Base-by-base conservation (phyloP, 2,329 filamentous ascomycete genomes). In the Apiospora aurea region DNA sequence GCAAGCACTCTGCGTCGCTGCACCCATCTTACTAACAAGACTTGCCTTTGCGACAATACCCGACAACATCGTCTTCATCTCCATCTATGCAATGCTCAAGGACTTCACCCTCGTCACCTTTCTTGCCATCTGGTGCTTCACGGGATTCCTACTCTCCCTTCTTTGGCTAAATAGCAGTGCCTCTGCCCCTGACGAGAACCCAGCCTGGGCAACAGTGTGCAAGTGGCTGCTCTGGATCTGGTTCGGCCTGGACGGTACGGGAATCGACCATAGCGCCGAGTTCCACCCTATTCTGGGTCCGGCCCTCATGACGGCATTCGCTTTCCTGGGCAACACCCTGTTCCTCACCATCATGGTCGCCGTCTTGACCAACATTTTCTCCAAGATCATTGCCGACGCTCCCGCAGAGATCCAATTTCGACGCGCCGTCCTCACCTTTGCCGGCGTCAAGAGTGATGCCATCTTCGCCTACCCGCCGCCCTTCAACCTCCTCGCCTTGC, bases 221-320 rank as follows among this genome's bases (percentile, higher is more conserved):
- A 93, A 93, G 80, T 94, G 92, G 92, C 92, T 94, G 87, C 85
- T 94, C 2, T 94, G 91, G 90, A 92, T 94, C 75, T 94, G 92
- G 92, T 94, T 94, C 76, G 92, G 92, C 1, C 87, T 94, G 1
- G 92, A 94, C 73, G 92, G 86, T 29, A 87, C 86, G 5, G 86
- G 86, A 14, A 87, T 88, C 66, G 84, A 87, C 72, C 82, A 84
- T 72, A 84, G 83, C 2, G 82, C 82, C 11, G 87, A 90, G 66
- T 92, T 94, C 80, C 91, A 94, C 78, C 84, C 88, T 79, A 81
- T 92, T 34, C 85, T 93, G 7, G 92, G 92, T 0, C 92, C 92
- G 0, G 84, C 88, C 0, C 84, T 94, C 13, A 93, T 93, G 88
- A 87, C 94, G 72, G 86, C 89, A 4, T 94, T 94, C 80, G 91